phyloP scores from a whole-genome alignment of 495 filamentous ascomycete genomes.

The Tuber indicum region DNA sequence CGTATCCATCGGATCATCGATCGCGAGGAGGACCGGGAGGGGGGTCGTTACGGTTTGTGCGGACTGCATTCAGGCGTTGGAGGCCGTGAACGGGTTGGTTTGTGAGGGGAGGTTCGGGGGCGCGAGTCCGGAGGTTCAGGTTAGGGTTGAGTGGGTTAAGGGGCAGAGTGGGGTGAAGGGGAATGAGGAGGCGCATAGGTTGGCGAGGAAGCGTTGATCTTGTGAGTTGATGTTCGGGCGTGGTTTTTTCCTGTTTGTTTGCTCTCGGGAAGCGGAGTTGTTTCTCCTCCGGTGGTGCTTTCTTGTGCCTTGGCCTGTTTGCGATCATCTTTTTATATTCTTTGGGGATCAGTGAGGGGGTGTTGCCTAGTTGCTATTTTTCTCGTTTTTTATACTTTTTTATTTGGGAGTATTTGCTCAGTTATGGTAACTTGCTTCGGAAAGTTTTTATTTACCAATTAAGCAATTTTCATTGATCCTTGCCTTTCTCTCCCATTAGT shows the following conservation, averaged over 20 bases:
- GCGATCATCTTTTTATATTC: not conserved
- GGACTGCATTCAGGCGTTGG: not conserved
- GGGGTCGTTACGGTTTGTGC: not conserved
- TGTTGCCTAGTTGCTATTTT: not conserved
- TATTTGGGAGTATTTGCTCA: not conserved
- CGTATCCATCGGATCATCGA: not conserved
- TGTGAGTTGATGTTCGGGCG: not conserved
- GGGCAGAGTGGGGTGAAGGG: not conserved
- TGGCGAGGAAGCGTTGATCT: not conserved
- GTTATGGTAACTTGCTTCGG: not conserved
- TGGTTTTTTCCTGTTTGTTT: not conserved
- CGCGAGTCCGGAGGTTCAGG: not conserved
- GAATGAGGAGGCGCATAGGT: not conserved
- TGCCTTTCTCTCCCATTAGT: not conserved
- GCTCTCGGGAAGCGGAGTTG: not conserved
- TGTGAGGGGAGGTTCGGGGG: not conserved
- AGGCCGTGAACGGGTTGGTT: not conserved
- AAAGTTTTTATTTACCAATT: not conserved
- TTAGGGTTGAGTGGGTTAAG: not conserved
- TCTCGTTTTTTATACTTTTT: not conserved
- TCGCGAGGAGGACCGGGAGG: not conserved
- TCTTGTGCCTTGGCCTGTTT: not conserved
- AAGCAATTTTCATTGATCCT: not conserved
- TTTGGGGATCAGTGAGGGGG: not conserved
- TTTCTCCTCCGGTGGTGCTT: not conserved